phyloP scores from a whole-genome alignment of 1,284 basidiomycete genomes.

The Austroboletus novae-zelandiae region DNA sequence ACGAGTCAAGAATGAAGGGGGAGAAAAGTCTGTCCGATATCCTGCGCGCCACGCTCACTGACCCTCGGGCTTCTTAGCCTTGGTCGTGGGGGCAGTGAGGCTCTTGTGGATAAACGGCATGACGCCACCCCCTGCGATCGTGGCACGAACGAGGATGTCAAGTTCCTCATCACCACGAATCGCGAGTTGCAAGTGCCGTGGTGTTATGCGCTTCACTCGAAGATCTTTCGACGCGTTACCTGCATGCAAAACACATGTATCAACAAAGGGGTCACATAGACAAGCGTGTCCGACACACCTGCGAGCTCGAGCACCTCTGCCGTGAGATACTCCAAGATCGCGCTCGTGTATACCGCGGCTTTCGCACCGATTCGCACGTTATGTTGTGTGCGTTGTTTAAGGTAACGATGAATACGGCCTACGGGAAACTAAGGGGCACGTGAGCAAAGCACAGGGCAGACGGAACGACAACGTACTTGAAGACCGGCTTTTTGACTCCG shows the following conservation, averaged over 20 bases:
- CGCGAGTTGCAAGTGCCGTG: slow-evolving; percentile 88
- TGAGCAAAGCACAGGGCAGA: neutral
- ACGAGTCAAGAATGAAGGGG: neutral
- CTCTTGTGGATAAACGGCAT: slow-evolving; percentile 96
- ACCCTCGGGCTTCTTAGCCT: slow-evolving; percentile 31
- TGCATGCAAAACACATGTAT: slow-evolving; percentile 31
- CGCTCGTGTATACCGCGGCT: slow-evolving; percentile 89
- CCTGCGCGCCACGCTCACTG: no score
- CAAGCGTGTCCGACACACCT: slow-evolving; percentile 46
- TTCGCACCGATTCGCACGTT: slow-evolving; percentile 92
- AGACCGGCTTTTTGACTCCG: slow-evolving; percentile 82
- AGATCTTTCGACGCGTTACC: slow-evolving; percentile 98
- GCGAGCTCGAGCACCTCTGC: slow-evolving; percentile 90
- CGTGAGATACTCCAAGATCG: slow-evolving; percentile 88
- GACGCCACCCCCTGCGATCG: slow-evolving; percentile 84
- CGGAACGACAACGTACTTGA: slow-evolving; percentile 54
- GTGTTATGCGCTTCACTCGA: slow-evolving; percentile 94
- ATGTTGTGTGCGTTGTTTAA: slow-evolving; percentile 91
- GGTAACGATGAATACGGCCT: slow-evolving; percentile 92
- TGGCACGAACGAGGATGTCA: slow-evolving; percentile 70
- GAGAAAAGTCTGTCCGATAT: slow-evolving; percentile 2
- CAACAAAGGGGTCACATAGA: no score
- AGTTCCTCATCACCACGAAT: slow-evolving; percentile 97
- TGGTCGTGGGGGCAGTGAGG: slow-evolving; percentile 44
- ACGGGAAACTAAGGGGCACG: slow-evolving; percentile 72